Evolutionary conservation across 2,329 filamentous ascomycete genomes (phyloP).

Genomic region (Alternaria gaisen): DNA sequence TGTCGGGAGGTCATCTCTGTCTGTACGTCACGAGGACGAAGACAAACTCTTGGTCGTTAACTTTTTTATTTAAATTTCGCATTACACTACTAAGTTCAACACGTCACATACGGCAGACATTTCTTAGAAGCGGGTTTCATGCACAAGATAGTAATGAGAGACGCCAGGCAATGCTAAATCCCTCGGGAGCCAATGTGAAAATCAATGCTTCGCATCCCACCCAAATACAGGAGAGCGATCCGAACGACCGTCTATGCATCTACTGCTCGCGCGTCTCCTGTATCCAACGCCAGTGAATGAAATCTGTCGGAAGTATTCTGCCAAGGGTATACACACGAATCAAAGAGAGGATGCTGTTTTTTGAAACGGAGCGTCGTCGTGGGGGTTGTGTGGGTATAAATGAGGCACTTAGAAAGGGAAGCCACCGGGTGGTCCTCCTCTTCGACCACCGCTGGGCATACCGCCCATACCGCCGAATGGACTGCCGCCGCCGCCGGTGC

Average conservation of each 20-base stretch:
- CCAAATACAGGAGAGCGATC: conserved; percentile 8
- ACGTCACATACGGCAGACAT: background rate
- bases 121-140: background rate
- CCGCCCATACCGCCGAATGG: conserved; percentile 49
- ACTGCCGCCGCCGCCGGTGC: conserved; percentile 54
- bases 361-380: background rate
- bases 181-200: conserved; percentile 19
- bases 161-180: conserved; percentile 15
- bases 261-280: conserved; percentile 36
- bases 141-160: conserved; percentile 4
- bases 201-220: conserved; percentile 15
- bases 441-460: conserved; percentile 45
- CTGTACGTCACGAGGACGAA: background rate
- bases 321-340: conserved; percentile 35
- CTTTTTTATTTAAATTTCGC: background rate
- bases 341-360: background rate
- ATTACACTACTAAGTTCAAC: background rate
- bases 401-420: conserved; percentile 36
- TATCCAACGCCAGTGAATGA: conserved; percentile 38
- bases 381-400: background rate
- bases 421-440: conserved; percentile 44
- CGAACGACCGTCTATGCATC: conserved; percentile 23
- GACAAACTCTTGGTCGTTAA: background rate
- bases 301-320: conserved; percentile 20
- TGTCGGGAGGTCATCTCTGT: no score